Conservation (phyloP, 768 basidiomycete genomes). For the Phaeotremella fagi region DNA sequence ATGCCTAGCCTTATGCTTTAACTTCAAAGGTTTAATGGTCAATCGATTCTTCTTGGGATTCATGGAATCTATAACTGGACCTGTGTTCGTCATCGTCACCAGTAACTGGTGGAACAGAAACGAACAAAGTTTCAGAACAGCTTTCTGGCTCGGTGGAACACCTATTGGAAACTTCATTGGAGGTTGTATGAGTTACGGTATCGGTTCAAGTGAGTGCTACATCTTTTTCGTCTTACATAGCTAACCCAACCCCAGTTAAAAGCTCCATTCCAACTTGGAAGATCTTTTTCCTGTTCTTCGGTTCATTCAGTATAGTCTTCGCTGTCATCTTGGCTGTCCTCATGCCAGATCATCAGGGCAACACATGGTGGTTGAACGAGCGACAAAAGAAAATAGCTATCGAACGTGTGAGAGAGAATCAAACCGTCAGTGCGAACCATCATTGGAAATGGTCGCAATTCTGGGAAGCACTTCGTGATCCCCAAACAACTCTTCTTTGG, state of each 20-base stretch:
- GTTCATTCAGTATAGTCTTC: constrained; percentile 4
- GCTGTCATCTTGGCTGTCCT: constrained; percentile 2
- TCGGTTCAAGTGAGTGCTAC: constrained; percentile 4
- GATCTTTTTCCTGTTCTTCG: constrained; percentile 6
- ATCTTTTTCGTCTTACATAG: background rate
- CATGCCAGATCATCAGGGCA: constrained; percentile 12
- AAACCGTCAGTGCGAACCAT: constrained; percentile 10
- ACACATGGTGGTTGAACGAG: constrained; percentile 3
- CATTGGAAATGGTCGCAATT: constrained; percentile 9
- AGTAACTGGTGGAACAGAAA: constrained; percentile 6
- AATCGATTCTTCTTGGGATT: constrained; percentile 7
- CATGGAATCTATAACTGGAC: constrained; percentile 1
- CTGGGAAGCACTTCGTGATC: constrained; percentile 11
- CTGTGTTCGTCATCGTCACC: background rate
- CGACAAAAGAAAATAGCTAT: constrained; percentile 9
- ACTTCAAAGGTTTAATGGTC: constrained; percentile 6
- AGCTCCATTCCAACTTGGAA: constrained; percentile 3
- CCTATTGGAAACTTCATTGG: constrained; percentile 7
- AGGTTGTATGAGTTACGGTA: background rate
- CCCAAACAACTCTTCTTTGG: constrained; percentile 10
- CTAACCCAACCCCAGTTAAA: background rate
- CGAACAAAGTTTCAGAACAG: constrained; percentile 2
- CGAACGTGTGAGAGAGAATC: constrained; percentile 16
- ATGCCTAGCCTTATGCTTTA: background rate
- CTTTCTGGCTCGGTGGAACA: constrained; percentile 6